Base-by-base conservation (phyloP, 768 basidiomycete genomes). In the Rhizopogon vulgaris region DNA sequence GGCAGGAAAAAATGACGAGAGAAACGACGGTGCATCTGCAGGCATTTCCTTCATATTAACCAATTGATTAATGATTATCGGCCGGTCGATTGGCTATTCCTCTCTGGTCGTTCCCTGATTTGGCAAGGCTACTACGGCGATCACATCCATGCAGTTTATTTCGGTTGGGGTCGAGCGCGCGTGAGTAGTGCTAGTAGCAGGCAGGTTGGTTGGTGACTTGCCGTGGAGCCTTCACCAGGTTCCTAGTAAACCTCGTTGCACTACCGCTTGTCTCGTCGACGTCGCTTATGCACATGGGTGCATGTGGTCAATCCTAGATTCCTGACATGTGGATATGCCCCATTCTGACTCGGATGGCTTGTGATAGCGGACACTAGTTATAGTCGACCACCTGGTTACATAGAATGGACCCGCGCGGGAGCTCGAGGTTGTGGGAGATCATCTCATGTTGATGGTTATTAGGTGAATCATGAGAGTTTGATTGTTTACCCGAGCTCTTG, bases 71-170 rank as follows among this genome's bases (percentile, higher is more conserved):
- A 46, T 34, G 45, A 46, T 46, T 46, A 18, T 46, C 45, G 48
- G 15, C 48, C 28, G 15, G 7, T 48, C 48, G 14, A 22, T 46
- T 30, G 43, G 28, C 6, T 43, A 25, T 11, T 18, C 30, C 9
- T 3, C 9, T 3, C 45, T 46, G 45, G 43, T 22, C 28, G 4
- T 4, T 34, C 45, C 45, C 32, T 46, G 45, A 46, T 46, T 46
- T 46, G 45, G 45, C 32, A 46, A 46, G 22, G 24, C 42, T 25
- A 6, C 32, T 10, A 38, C 37, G 48, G 41, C 48, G 8, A 27
- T 30, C 48, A 27, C n/a, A 45, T n/a, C 36, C 24, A 45, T 47
- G 15, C 41, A 49, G 48, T 48, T 41, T 49, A 49, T 49, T 39
- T 49, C 38, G 36, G 45, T 22, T 32, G 18, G 45, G 37, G 32